Percentiles rank a stretch among this genome's conserved stretches.
Conservation (phyloP, 352 stramenopile species). For the Phytopythium delawarense region DNA sequence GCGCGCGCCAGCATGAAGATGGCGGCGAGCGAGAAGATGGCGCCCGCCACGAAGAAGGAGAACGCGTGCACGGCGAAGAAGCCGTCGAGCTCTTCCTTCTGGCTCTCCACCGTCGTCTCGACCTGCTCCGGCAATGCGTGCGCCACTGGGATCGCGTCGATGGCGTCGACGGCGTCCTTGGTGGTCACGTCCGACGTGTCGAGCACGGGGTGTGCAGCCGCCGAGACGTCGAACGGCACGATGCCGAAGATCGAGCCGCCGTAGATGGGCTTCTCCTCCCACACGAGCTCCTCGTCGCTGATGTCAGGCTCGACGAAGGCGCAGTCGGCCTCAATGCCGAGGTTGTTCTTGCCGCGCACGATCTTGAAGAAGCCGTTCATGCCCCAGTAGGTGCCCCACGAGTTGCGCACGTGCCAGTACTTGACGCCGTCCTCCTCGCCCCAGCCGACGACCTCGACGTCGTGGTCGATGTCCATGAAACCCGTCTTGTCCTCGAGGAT, state of each 20-base stretch:
- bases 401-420: slow-evolving; percentile 98
- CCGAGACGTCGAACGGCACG: slow-evolving; percentile 55
- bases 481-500: slow-evolving; percentile 89
- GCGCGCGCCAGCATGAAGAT: slow-evolving; percentile 41
- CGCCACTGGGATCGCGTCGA: slow-evolving; percentile 6
- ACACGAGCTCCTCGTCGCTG: slow-evolving; percentile 75
- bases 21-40: slow-evolving; percentile 38
- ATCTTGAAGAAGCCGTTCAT: slow-evolving; percentile 97
- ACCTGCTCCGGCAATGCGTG: slow-evolving; percentile 10
- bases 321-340: slow-evolving; percentile 90
- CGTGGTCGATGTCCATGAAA: slow-evolving; percentile 84
- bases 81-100: slow-evolving; percentile 5
- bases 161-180: slow-evolving; percentile 19
- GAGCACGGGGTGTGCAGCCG: slow-evolving; percentile 88
- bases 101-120: slow-evolving; percentile 10
- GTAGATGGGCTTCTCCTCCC: slow-evolving; percentile 71
- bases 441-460: slow-evolving; percentile 89
- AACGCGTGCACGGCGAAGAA: slow-evolving; percentile 28
- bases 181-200: slow-evolving; percentile 81
- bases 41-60: slow-evolving; percentile 60
- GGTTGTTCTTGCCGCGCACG: slow-evolving; percentile 89
- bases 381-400: slow-evolving; percentile 93
- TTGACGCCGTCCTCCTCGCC: slow-evolving; percentile 87
- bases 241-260: slow-evolving; percentile 79
- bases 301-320: slow-evolving; percentile 85